Conservation (phyloP, 2,329 filamentous ascomycete genomes). For the Aspergillus luchuensis region DNA sequence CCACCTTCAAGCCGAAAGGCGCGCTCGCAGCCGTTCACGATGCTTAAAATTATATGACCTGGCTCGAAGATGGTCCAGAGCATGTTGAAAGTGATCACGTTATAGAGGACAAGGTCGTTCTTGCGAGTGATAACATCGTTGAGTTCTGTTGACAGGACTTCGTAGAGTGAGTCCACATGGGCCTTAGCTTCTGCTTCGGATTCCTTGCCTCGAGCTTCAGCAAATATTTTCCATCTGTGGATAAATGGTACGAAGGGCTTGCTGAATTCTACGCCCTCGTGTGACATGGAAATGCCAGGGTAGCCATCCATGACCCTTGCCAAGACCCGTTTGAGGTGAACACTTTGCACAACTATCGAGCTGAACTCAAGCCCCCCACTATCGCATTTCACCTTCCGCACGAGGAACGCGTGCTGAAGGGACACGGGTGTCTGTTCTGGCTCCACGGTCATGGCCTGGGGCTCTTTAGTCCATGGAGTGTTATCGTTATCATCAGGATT, state of each 20-base stretch:
- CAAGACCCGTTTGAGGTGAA: too few relatives aligned
- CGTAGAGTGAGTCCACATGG: constrained; percentile 52
- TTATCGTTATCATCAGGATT: too few relatives aligned
- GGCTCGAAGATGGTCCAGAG: constrained; percentile 44
- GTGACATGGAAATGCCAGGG: too few relatives aligned
- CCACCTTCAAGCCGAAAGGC: constrained; percentile 20
- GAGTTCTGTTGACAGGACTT: constrained; percentile 55
- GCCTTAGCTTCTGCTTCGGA: constrained; percentile 49
- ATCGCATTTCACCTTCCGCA: too few relatives aligned
- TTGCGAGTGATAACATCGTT: constrained; percentile 53
- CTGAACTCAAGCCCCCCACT: too few relatives aligned
- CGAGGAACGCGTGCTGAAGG: too few relatives aligned
- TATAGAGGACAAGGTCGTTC: constrained; percentile 55
- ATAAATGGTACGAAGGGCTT: constrained; percentile 66
- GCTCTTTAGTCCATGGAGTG: too few relatives aligned
- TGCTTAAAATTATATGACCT: constrained; percentile 21
- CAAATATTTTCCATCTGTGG: constrained; percentile 62
- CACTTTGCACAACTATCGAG: too few relatives aligned
- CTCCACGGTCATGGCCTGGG: too few relatives aligned
- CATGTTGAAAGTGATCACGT: constrained; percentile 37
- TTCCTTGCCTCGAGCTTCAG: constrained; percentile 44
- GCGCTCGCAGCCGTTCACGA: constrained; percentile 4
- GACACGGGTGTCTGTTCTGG: too few relatives aligned
- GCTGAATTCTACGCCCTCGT: constrained; percentile 60
- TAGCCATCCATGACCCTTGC: too few relatives aligned